Base-by-base conservation (phyloP, 164 flowering plant species). In the Magnolia sinica region DNA sequence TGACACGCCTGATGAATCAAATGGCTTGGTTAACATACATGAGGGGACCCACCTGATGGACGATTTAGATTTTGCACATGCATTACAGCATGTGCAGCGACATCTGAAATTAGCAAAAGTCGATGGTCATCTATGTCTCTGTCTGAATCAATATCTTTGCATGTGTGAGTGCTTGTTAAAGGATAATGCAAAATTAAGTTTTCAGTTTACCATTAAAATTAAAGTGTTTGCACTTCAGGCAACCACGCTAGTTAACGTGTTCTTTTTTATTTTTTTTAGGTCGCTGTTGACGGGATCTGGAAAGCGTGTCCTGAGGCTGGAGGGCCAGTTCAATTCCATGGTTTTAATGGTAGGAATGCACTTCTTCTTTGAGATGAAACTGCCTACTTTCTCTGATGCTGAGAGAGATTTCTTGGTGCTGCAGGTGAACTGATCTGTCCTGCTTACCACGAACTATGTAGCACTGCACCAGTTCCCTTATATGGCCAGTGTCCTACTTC, bases 251-350 rank as follows among this genome's bases (percentile, higher is more conserved):
- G 11, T 29, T 29, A 23, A n/a, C 27, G 3, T 72, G 23, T 51
- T 11, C 11, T 9, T 70, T n/a, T 37, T 45, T 23, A 9, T 23
- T 22, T 65, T 5, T 13, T 55, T 50, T 81, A 96, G 99, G 92
- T 96, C 83, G 95, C 98, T 79, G 98, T 96, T 49, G 99, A 94
- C 86, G 98, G 99, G 70, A 79, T 88, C 49, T 96, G 99, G 99
- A 94, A 89, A 90, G 86, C 77, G 6, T 96, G 99, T 79, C 94
- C 98, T 74, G 87, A 87, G 81, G 84, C 86, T 82, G 99, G 99
- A 76, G 98, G 99, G 59, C 89, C 93, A 14, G 70, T 92, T 76
- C 92, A 89, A 74, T 95, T 91, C 76, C 88, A 90, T 59, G 94
- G 99, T 14, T 95, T 95, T 76, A 95, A 95, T 85, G 99, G 98